A percentile compares a stretch with the other conserved stretches of the same genome.
These are phyloP conservation scores for Pseudopediastrum boryanum DNA, from an alignment of 139 green algal species.

Conservation along the genomic window DNA sequence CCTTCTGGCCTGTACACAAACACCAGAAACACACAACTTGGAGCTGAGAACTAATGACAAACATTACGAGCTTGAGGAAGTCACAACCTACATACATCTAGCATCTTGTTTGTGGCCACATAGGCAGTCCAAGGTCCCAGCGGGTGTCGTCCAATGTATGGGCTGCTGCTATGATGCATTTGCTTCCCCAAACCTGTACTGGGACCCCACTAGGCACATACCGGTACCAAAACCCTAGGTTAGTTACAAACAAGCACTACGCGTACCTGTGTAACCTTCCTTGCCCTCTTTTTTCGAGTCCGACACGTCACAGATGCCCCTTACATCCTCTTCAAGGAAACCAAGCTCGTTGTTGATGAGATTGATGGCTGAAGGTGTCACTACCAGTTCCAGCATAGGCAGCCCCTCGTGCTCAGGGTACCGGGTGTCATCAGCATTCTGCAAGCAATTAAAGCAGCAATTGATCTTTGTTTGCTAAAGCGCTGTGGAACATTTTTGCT, in stretches of 20 bases:
- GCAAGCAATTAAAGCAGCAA: background rate
- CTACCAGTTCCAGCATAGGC: slow-evolving; percentile 19
- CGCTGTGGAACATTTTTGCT: too few species aligned
- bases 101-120: background rate
- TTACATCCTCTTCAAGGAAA: slow-evolving; percentile 4
- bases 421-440: slow-evolving; percentile 60
- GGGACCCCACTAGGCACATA: background rate
- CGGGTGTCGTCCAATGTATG: background rate
- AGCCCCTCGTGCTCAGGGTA: slow-evolving; percentile 7
- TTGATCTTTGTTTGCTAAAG: too few species aligned
- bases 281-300: slow-evolving; percentile 20
- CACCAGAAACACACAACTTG: too few species aligned
- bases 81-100: background rate
- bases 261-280: slow-evolving; percentile 18
- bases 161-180: background rate
- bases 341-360: slow-evolving; percentile 17
- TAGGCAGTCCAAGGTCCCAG: background rate
- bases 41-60: background rate
- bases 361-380: background rate
- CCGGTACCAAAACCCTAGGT: background rate
- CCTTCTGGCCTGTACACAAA: slow-evolving; percentile 36
- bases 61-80: background rate
- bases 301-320: slow-evolving; percentile 4
- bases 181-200: too few species aligned
- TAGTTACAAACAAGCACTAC: background rate